These are phyloP conservation scores for Pichia norvegensis DNA, from an alignment of 1,139 yeast species.

Conservation along the genomic window DNA sequence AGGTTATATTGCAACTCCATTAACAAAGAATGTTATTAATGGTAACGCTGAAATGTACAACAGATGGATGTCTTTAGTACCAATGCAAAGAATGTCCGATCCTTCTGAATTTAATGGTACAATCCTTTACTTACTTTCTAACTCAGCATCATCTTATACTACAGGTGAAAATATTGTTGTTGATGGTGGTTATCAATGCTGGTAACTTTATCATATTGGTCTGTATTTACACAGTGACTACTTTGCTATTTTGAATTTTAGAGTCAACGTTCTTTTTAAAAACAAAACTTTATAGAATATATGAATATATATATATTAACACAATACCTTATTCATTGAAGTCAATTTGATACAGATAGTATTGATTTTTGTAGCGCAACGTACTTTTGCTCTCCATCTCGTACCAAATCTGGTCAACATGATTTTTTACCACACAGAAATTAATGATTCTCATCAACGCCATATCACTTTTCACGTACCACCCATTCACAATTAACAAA, in stretches of 20 bases:
- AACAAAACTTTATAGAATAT: no score
- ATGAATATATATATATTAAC: no score
- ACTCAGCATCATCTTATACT: conserved; percentile 66
- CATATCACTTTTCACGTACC: background rate
- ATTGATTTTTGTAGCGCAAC: no score
- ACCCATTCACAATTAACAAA: background rate
- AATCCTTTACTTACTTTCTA: conserved; percentile 67
- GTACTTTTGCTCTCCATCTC: no score
- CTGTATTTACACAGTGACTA: background rate
- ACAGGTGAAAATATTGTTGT: conserved; percentile 79
- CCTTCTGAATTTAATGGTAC: conserved; percentile 80
- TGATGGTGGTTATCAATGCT: conserved; percentile 76
- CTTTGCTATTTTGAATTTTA: background rate
- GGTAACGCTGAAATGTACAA: conserved; percentile 44
- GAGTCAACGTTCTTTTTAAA: background rate
- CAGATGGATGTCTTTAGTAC: conserved; percentile 59
- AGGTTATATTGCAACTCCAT: conserved; percentile 67
- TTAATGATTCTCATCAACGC: background rate
- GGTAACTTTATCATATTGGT: conserved; percentile 28
- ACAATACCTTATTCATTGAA: no score
- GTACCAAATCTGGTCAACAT: no score
- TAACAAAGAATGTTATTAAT: conserved; percentile 50
- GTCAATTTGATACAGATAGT: no score
- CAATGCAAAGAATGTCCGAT: conserved; percentile 73
- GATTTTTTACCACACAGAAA: no score